Base-by-base conservation (phyloP, 2,329 filamentous ascomycete genomes). In the Aschersonia sp. region DNA sequence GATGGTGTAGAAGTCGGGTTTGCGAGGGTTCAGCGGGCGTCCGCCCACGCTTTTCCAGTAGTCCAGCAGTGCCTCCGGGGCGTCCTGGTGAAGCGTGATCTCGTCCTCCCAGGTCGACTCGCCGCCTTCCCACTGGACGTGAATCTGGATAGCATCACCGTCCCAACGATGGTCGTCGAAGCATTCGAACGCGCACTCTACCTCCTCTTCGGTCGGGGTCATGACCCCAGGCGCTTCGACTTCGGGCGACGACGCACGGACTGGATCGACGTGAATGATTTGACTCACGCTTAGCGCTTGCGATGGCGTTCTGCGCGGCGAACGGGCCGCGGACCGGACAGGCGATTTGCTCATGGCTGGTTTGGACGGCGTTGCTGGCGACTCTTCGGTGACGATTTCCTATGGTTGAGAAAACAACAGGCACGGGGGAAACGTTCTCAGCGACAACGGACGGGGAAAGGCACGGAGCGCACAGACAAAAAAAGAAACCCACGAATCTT, bases 91-190 rank as follows among this genome's bases (percentile, higher is more conserved):
- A 14, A 67, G 51, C 37, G 54, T 55, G 7, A 53, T 50, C 46
- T 67, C 64, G 8, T 57, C 54, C 44, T 63, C 61, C 64, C 63
- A 67, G 1, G 62, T 66, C 3, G 44, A 42, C 4, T 57, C 50
- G 22, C 60, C 57, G 2, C 47, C 40, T 6, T 56, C 56, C 63
- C 63, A 66, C 30, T 61, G 52, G 5, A 65, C 57, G 6, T 54
- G 46, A 5, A 66, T 53, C 29, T 64, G 53, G 0, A 66, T 56
- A 8, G 54, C 48, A 46, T 60, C 54, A 6, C 47, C 54, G 0
- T 29, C 47, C 61, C 62, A 63, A 44, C 62, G 61, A 37, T 64
- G 50, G 6, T 54, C 50, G 10, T 47, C 12, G 44, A 63, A 57
- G 14, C 10, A 12, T 12, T 49, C 55, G 41, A 62, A 55, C 8